Conservation (phyloP, 1,284 basidiomycete species). For the Takashimella tepidaria region DNA sequence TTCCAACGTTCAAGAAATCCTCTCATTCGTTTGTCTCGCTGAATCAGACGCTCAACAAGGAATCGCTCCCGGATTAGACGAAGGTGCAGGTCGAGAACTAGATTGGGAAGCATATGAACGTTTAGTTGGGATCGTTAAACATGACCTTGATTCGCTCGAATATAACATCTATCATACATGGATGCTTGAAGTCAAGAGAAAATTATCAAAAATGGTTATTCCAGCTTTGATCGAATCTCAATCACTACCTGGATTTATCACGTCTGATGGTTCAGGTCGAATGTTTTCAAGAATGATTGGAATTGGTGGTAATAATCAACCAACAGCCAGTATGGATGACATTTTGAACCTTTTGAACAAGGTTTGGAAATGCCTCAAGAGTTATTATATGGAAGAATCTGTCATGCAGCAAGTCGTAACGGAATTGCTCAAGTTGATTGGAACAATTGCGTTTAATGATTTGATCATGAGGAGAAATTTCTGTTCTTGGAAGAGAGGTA, state of each 20-base stretch:
- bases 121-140: conserved; percentile 94
- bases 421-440: conserved; percentile 92
- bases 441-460: conserved; percentile 97
- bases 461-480: conserved; percentile 98
- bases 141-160: conserved; percentile 95
- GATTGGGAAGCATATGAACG: conserved; percentile 98
- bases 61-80: conserved; percentile 93
- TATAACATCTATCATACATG: conserved; percentile 99
- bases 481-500: conserved; percentile 98
- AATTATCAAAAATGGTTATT: conserved; percentile 95
- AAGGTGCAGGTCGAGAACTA: conserved; percentile 85
- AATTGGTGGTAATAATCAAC: conserved; percentile 61
- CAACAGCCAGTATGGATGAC: conserved; percentile 98
- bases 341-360: conserved; percentile 95
- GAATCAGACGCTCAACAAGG: conserved; percentile 98
- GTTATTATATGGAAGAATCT: conserved; percentile 97
- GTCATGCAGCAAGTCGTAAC: conserved; percentile 96
- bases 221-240: conserved; percentile 97
- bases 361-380: conserved; percentile 97
- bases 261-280: conserved; percentile 79
- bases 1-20: conserved; percentile 99
- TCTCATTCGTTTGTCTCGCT: conserved; percentile 97
- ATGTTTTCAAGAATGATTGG: conserved; percentile 85
- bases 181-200: conserved; percentile 99
- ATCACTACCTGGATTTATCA: conserved; percentile 95